Base-by-base conservation (phyloP, 148 eudicot species). In the Rhododendron ovatum region DNA sequence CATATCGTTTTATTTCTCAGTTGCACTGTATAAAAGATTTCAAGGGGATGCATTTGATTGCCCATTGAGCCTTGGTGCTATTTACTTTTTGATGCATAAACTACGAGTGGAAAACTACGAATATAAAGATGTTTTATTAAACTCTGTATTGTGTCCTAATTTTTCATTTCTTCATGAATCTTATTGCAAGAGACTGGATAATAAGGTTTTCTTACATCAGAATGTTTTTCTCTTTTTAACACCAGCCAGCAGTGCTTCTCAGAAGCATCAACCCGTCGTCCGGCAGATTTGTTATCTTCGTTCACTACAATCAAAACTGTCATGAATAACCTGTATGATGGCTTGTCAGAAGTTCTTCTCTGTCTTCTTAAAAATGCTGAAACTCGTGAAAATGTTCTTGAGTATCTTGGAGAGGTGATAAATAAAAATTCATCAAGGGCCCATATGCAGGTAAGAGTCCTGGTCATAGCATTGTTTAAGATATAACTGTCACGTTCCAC, bases 171-270 rank as follows among this genome's bases (percentile, higher is more conserved):
- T 63, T 33, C 78, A 55, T 8, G 2, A 53, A 75, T 37, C 18
- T 47, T 28, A 11, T 14, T 82, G 47, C 12, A 65, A 86, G 47
- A 26, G 51, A 50, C 75, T 47, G 39, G 33, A 6, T 55, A 48
- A 81, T 48, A 63, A 78, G 55, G 10, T 73, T 78, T 83, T 48
- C 78, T 84, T 57, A 74, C 78, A 53, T 80, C 9, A 50, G 8
- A 65, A 84, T 67, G 63, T 82, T 74, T 80, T 12, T 88, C 45
- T 88, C 82, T 76, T 89, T 18, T 14, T 83, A 65, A 71, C 82
- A 76, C 81, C 93, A 97, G 99, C 79, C 92, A 94, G 93, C 98
- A 95, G 89, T 97, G 98, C 91, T 97, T 97, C 90, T 93, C 99
- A 47, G 98, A 95, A 74, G 82, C 93, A 86, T 93, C 99, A 83